A percentile compares a stretch with the other conserved stretches of the same genome.
Evolutionary conservation across 352 stramenopile genomes (phyloP).

Genomic region (Globisporangium rhizosaccharum): DNA sequence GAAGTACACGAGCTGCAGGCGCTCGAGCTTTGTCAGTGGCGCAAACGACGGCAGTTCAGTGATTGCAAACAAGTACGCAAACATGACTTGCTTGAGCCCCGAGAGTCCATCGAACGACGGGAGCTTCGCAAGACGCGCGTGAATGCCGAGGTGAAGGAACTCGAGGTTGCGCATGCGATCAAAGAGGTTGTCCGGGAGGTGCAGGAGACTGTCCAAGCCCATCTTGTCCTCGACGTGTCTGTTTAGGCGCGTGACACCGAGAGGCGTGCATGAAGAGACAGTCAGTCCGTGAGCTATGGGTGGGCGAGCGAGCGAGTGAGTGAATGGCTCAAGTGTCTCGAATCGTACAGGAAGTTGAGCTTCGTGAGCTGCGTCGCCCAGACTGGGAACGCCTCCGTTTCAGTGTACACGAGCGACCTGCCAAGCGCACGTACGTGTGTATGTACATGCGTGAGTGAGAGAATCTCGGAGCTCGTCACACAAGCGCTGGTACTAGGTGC

Average conservation of each 20-base stretch:
- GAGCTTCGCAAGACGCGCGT: constrained; percentile 1
- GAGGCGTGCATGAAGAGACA: no score
- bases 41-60: constrained; percentile 24
- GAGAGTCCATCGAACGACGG: background rate
- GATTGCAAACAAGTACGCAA: constrained; percentile 12
- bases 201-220: background rate
- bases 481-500: no score
- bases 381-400: background rate
- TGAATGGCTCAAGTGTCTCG: background rate
- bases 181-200: background rate
- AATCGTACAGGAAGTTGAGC: background rate
- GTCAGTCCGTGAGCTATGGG: background rate
- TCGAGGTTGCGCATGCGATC: constrained; percentile 6
- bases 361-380: background rate
- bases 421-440: background rate
- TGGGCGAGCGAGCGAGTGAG: no score
- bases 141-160: constrained; percentile 14
- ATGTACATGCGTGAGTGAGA: no score
- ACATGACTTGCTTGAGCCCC: constrained; percentile 6
- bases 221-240: background rate
- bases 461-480: no score
- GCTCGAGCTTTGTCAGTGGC: constrained; percentile 11
- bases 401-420: background rate
- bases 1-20: constrained; percentile 22
- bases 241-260: background rate